Evolutionary conservation across 2,329 filamentous ascomycete species (phyloP).

Genomic region (Colletotrichum zoysiae): DNA sequence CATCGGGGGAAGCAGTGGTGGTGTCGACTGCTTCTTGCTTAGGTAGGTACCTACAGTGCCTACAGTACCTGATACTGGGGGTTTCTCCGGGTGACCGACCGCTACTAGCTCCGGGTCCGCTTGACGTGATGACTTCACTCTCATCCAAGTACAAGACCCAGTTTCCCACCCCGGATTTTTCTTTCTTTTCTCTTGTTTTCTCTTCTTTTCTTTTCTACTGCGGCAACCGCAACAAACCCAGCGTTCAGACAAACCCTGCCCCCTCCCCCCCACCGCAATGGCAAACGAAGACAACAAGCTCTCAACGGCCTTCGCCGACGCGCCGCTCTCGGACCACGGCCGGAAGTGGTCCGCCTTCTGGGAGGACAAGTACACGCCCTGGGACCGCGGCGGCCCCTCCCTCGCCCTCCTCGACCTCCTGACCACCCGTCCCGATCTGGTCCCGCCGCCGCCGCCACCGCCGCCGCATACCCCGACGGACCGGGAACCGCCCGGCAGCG

Average conservation of each 20-base stretch:
- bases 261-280: conserved; percentile 40
- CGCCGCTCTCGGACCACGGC: conserved; percentile 52
- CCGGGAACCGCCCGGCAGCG: not conserved
- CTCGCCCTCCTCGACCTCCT: conserved; percentile 67
- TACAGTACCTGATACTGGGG: not conserved
- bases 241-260: not conserved
- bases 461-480: not conserved
- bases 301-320: conserved; percentile 51
- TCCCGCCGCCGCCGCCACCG: conserved; percentile 46
- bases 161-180: not conserved
- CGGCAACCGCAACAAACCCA: not conserved
- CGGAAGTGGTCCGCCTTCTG: conserved; percentile 63
- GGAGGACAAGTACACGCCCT: conserved; percentile 61
- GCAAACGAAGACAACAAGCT: conserved; percentile 47
- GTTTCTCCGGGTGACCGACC: not conserved
- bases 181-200: too few relatives aligned
- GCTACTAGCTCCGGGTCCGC: conserved; percentile 1
- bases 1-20: conserved; percentile 4
- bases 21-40: too few relatives aligned
- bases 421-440: conserved; percentile 58
- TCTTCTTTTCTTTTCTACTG: not conserved
- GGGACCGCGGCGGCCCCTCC: conserved; percentile 68
- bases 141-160: not conserved
- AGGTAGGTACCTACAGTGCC: too few relatives aligned
- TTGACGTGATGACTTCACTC: conserved; percentile 21